phyloP scores from a whole-genome alignment of 2,329 filamentous ascomycete species.

The Epichloe bromicola region DNA sequence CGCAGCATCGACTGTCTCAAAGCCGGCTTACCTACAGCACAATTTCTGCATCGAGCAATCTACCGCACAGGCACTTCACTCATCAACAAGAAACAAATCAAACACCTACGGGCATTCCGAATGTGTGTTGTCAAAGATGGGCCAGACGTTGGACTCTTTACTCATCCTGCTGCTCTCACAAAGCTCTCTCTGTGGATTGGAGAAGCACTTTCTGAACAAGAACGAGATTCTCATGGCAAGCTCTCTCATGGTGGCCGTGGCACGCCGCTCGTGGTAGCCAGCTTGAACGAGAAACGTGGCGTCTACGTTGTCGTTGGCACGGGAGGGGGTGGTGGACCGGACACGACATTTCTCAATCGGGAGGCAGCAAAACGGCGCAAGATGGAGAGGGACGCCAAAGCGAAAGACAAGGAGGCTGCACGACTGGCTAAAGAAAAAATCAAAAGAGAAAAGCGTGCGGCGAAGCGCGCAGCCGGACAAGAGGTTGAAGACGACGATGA shows the following conservation, averaged over 20 bases:
- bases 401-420: conserved; percentile 47
- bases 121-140: conserved; percentile 95
- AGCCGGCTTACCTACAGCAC: conserved; percentile 65
- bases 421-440: conserved; percentile 43
- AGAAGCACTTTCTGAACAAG: conserved; percentile 82
- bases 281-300: conserved; percentile 73
- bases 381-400: conserved; percentile 49
- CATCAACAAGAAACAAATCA: conserved; percentile 87
- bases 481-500: conserved; percentile 38
- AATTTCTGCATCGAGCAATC: conserved; percentile 83
- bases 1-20: conserved; percentile 62
- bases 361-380: conserved; percentile 51
- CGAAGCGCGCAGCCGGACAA: conserved; percentile 32
- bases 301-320: conserved; percentile 91
- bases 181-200: conserved; percentile 91
- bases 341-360: conserved; percentile 54
- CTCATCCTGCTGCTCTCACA: conserved; percentile 80
- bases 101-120: conserved; percentile 81
- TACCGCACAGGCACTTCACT: conserved; percentile 83
- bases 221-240: conserved; percentile 61
- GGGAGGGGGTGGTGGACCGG: conserved; percentile 70
- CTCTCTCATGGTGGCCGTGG: conserved; percentile 56
- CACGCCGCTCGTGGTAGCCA: conserved; percentile 80
- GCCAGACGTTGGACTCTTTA: conserved; percentile 82
- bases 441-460: conserved; percentile 48